Evolutionary conservation across 2,329 filamentous ascomycete genomes (phyloP).

Genomic region (Hypoxylon sp.): DNA sequence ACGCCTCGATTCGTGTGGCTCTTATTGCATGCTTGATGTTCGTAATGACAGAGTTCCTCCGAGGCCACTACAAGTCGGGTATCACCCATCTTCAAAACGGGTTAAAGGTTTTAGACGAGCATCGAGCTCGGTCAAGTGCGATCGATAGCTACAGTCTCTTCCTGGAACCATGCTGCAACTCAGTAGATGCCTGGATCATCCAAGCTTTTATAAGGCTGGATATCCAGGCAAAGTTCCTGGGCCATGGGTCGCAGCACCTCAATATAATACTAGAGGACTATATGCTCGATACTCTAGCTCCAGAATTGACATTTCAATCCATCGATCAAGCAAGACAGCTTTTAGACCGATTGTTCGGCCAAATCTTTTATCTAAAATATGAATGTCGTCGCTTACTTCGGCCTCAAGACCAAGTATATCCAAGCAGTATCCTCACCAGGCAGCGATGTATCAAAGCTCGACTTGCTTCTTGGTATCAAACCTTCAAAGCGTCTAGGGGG

Average conservation of each 20-base stretch:
- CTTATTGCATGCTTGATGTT: conserved; percentile 59
- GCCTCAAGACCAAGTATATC: neutral
- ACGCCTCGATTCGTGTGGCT: conserved; percentile 55
- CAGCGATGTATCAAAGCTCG: conserved; percentile 36
- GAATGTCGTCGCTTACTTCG: conserved; percentile 26
- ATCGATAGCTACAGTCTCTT: conserved; percentile 28
- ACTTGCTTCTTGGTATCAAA: conserved; percentile 45
- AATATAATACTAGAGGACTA: conserved; percentile 35
- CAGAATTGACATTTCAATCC: conserved; percentile 42
- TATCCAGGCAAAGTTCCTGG: conserved; percentile 52
- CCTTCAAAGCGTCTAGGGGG: conserved; percentile 48
- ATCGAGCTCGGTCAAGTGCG: conserved; percentile 32
- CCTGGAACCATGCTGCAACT: conserved; percentile 44
- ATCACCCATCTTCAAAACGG: conserved; percentile 62
- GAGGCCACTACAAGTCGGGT: conserved; percentile 57
- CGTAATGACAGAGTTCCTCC: conserved; percentile 54
- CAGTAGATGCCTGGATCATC: conserved; percentile 60
- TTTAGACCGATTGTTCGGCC: conserved; percentile 47
- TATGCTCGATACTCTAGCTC: conserved; percentile 24
- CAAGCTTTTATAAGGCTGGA: conserved; percentile 58
- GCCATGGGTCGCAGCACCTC: conserved; percentile 43
- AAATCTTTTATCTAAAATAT: conserved; percentile 45
- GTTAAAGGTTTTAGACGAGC: conserved; percentile 56
- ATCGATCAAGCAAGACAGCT: conserved; percentile 45
- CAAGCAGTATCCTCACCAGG: conserved; percentile 21